Base-by-base conservation (phyloP, 2,329 filamentous ascomycete species). In the Botrytis squamosa region DNA sequence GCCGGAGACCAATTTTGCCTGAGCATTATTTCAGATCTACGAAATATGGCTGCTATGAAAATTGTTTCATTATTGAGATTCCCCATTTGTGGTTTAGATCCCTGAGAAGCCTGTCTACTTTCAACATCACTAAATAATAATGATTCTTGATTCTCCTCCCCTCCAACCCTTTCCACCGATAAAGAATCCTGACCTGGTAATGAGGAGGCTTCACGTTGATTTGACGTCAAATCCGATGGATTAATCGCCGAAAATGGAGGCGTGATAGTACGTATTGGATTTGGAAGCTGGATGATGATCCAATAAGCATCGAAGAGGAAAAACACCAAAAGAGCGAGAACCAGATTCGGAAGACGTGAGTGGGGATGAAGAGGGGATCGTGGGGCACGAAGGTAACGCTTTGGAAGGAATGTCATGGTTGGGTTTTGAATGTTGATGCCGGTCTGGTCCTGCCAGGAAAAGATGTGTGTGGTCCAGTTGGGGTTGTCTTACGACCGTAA, bases 21-120 rank as follows among this genome's bases (percentile, higher is more conserved):
- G 3, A 93, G 84, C 38, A 92, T 83, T 1, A 81, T 80, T 74
- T 87, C 91, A 75, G 88, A 88, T 78, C 92, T 93, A 86, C 90
- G 92, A 79, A 92, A 90, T 79, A 91, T 88, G 75, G 88, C 88
- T 7, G 90, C 88, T 75, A 94, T 92, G 82, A 89, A 93, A 75
- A 93, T 86, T 60, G 75, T 76, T 44, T 78, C 63, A 25, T 75
- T 59, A 42, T 72, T 62, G 25, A 78, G 75, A 63, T 73, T 40
- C 3, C 33, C 59, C 29, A 49, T 10, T 25, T 42, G 42, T n/a
- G 42, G 42, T 25, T 16, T 40, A 18, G 7, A n/a, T 52, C 44
- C 66, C 36, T 33, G 18, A 42, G 33, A 42, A 12, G 57, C 22
- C 38, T 10, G 9, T n/a, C n/a, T 42, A 29, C n/a, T 40, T 52